These are phyloP conservation scores for Debaryomycetaceae sp. DNA, from an alignment of 1,139 yeast genomes.

Conservation along the genomic window DNA sequence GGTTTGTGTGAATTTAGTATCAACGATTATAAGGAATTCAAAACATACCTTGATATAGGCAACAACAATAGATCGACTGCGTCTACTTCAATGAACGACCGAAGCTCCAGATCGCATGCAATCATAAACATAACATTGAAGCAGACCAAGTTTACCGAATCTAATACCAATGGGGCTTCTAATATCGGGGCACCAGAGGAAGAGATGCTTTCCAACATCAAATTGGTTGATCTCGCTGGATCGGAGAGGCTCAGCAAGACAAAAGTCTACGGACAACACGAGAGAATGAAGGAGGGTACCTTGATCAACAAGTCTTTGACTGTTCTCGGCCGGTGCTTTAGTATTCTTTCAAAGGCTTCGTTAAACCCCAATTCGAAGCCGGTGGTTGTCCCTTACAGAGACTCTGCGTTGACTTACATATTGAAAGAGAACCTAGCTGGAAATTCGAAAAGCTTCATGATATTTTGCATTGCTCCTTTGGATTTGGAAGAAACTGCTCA, in stretches of 20 bases:
- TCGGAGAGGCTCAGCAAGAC: constrained; percentile 67
- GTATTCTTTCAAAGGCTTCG: constrained; percentile 43
- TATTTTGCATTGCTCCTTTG: constrained; percentile 72
- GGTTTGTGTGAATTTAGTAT: constrained; percentile 50
- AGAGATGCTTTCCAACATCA: constrained; percentile 53
- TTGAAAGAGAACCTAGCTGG: constrained; percentile 73
- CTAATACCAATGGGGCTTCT: constrained; percentile 15
- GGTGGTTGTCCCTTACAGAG: constrained; percentile 65
- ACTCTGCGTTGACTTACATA: constrained; percentile 68
- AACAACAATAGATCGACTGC: constrained; percentile 60
- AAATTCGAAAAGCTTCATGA: constrained; percentile 71
- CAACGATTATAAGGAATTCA: constrained; percentile 41
- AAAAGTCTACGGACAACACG: constrained; percentile 57
- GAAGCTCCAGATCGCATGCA: constrained; percentile 78
- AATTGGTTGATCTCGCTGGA: constrained; percentile 80
- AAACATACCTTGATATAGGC: constrained; percentile 43
- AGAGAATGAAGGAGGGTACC: constrained; percentile 68
- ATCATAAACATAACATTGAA: constrained; percentile 61
- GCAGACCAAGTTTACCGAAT: constrained; percentile 54
- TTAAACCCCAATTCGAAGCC: constrained; percentile 14
- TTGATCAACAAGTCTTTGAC: constrained; percentile 74
- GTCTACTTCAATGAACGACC: constrained; percentile 62
- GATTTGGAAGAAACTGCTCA: constrained; percentile 73
- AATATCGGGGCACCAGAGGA: constrained; percentile 51
- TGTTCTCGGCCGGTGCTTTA: constrained; percentile 72